phyloP scores from a whole-genome alignment of 2,329 filamentous ascomycete species.

The Fusarium brachygibbosum region DNA sequence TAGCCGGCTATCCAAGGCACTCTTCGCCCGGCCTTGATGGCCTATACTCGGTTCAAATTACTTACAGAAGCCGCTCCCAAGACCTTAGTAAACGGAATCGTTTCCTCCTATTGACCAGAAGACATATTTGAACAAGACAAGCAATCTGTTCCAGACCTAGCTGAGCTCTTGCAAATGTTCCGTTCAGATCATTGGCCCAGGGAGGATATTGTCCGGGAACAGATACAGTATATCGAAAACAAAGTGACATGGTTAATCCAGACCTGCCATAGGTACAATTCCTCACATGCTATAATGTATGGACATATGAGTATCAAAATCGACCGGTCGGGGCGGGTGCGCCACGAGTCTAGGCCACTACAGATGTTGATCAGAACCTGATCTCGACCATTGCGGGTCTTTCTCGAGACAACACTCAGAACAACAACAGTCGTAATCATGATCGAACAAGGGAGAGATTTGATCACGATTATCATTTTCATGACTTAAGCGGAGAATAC shows the following conservation, averaged over 20 bases:
- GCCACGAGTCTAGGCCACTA: constrained; percentile 42
- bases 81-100: neutral
- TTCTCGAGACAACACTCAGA: neutral
- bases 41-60: neutral
- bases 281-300: neutral
- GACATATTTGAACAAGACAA: neutral
- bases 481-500: neutral
- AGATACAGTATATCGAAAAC: constrained; percentile 24
- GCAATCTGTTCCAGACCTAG: neutral
- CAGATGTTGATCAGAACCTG: constrained; percentile 1
- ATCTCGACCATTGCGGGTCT: constrained; percentile 40
- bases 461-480: neutral
- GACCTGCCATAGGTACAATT: neutral
- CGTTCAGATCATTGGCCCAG: neutral
- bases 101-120: no score
- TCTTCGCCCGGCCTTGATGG: neutral
- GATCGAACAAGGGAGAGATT: constrained; percentile 10
- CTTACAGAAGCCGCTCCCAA: neutral
- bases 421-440: neutral
- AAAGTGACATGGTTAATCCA: neutral
- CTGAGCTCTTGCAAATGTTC: neutral
- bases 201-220: constrained; percentile 21
- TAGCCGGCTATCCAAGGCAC: neutral
- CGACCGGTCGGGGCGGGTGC: constrained; percentile 42
- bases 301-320: constrained; percentile 9